Percentiles rank a stretch among this genome's conserved stretches.
Conservation (phyloP, 2,329 filamentous ascomycete species). For the Talaromyces marneffei region DNA sequence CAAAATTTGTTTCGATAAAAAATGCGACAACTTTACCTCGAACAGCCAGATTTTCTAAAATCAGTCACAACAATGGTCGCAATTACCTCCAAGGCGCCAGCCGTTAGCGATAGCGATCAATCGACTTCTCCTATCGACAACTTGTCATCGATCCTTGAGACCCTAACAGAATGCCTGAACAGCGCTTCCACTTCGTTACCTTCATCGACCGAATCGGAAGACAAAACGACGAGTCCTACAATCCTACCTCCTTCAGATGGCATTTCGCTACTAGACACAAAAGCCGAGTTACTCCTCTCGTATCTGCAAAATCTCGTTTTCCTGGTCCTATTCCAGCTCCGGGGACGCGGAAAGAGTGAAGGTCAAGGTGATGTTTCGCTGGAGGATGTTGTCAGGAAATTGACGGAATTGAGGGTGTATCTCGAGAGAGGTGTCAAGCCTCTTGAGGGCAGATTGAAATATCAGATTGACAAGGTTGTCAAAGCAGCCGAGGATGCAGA, state of each 20-base stretch:
- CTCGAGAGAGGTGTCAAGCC: slow-evolving; percentile 88
- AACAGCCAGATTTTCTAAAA: neutral
- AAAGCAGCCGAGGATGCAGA: slow-evolving; percentile 64
- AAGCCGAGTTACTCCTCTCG: slow-evolving; percentile 94
- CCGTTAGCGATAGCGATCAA: neutral
- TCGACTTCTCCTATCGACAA: neutral
- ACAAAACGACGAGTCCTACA: slow-evolving; percentile 54
- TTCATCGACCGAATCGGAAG: slow-evolving; percentile 17
- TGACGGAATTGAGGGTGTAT: slow-evolving; percentile 88
- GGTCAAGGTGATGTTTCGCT: slow-evolving; percentile 28
- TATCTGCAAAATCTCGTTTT: slow-evolving; percentile 94
- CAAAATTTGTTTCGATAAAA: slow-evolving; percentile 10
- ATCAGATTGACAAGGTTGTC: slow-evolving; percentile 92
- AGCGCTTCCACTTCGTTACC: slow-evolving; percentile 33
- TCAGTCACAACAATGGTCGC: neutral
- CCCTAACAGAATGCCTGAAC: slow-evolving; percentile 30
- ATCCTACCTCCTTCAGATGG: slow-evolving; percentile 74
- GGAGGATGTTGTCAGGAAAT: slow-evolving; percentile 70
- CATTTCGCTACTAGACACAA: slow-evolving; percentile 89
- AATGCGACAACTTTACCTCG: neutral
- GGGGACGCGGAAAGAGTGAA: slow-evolving; percentile 40
- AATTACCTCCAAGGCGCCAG: neutral
- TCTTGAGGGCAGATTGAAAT: slow-evolving; percentile 82
- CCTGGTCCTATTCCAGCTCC: slow-evolving; percentile 73
- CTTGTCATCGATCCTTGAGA: slow-evolving; percentile 29